Base-by-base conservation (phyloP, 2,329 filamentous ascomycete genomes). In the Cladosporium halotolerans region DNA sequence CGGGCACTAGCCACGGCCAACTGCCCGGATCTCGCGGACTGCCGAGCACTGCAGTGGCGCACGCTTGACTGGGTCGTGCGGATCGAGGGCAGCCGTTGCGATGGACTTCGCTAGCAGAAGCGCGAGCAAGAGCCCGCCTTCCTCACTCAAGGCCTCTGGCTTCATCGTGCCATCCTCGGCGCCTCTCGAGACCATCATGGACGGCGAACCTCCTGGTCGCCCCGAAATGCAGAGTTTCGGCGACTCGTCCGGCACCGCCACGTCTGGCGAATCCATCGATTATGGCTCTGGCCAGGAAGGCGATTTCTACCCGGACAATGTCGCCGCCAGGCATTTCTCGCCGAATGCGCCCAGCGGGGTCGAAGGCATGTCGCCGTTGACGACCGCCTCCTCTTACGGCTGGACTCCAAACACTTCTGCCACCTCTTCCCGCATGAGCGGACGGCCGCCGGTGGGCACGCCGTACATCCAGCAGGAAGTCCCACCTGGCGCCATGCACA, bases 171-270 rank as follows among this genome's bases (percentile, higher is more conserved):
- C 47, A 11, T 14, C 39, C 10, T 43, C 40, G 48, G 48, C 48
- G 6, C 48, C 48, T 16, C 39, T 52, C 32, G 51, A 53, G 41
- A 57, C 62, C 54, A 68, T 65, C 58, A 68, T 68, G 65, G 65
- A 67, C 43, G 46, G 53, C 39, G 61, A 64, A 16, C 49, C 51
- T 23, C 63, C 64, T 38, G 52, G 55, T 28, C 61, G 65, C 11
- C 66, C 67, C 9, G 62, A 62, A 28, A 50, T 68, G 46, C 56
- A 62, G 48, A 64, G 63, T 23, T 64, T 65, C 58, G 64, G 42
- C 40, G 36, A 66, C 55, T 65, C 62, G 11, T 61, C 60, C 13
- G 64, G 63, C 42, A 68, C 65, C 45, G 62, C 55, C 14, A 62
- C 60, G 31, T 64, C 60, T 23, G 64, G 62, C 48, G 61, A 60